phyloP scores from a whole-genome alignment of 192 early-diverging fungal genomes.

The Cladochytrium replicatum region DNA sequence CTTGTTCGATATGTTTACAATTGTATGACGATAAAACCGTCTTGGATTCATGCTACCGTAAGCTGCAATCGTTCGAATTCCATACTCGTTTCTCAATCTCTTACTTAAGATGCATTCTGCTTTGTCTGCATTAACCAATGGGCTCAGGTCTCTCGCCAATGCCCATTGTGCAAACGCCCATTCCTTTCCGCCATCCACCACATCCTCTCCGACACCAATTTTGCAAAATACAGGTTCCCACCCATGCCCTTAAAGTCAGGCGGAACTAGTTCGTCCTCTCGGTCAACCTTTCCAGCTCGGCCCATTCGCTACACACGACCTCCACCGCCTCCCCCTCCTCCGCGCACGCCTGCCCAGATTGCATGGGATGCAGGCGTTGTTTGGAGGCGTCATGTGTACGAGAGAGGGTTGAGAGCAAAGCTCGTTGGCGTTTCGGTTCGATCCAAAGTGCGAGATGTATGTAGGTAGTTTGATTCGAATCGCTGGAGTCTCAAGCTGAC shows the following conservation, averaged over 20 bases:
- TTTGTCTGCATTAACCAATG: constrained; percentile 27
- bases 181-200: neutral
- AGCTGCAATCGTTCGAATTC: too few relatives aligned
- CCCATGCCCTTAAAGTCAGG: neutral
- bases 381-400: constrained; percentile 12
- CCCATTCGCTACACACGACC: constrained; percentile 3
- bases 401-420: constrained; percentile 13
- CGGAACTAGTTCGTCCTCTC: neutral
- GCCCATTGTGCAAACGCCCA: constrained; percentile 27
- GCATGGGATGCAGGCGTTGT: neutral
- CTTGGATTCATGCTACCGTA: too few relatives aligned
- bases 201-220: neutral
- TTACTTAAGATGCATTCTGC: constrained; percentile 34
- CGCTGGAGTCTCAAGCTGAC: neutral
- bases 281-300: neutral
- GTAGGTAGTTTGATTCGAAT: neutral
- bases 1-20: too few relatives aligned
- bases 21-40: too few relatives aligned
- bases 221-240: constrained; percentile 1
- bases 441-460: constrained; percentile 11
- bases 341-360: neutral
- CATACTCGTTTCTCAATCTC: too few relatives aligned
- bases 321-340: constrained; percentile 1
- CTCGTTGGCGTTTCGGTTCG: constrained; percentile 7
- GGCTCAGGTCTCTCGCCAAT: constrained; percentile 10